phyloP scores from a whole-genome alignment of 179 eudicot genomes.

The Gypsophila paniculata region DNA sequence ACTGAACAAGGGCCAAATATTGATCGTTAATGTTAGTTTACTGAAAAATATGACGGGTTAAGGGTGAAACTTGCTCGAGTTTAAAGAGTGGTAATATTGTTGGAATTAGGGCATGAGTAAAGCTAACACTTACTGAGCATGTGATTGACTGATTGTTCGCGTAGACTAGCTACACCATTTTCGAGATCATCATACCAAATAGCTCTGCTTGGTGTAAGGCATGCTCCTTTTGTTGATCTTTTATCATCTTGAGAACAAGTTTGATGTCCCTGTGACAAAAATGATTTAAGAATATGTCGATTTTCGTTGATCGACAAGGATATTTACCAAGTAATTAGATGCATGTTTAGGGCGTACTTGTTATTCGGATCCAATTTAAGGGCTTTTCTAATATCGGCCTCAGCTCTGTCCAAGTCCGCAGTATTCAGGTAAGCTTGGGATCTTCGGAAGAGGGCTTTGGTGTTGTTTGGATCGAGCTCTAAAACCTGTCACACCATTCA shows the following conservation, averaged over 20 bases:
- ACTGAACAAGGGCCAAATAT: neutral
- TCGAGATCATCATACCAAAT: conserved; percentile 40
- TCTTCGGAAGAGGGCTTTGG: conserved; percentile 50
- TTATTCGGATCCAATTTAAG: conserved; percentile 42
- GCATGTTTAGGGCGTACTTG: conserved; percentile 7
- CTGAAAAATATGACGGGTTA: neutral
- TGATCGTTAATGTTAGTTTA: no score
- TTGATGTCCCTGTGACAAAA: conserved; percentile 36
- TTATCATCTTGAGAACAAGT: conserved; percentile 40
- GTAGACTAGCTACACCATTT: conserved; percentile 23
- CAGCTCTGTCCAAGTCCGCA: conserved; percentile 48
- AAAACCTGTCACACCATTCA: conserved; percentile 12
- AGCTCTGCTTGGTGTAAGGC: conserved; percentile 33
- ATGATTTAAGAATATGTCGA: neutral
- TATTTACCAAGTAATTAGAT: neutral
- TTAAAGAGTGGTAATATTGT: neutral
- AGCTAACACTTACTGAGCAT: neutral
- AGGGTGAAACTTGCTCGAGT: neutral
- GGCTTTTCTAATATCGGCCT: conserved; percentile 41
- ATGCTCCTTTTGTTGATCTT: conserved; percentile 41
- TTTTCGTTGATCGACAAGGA: neutral
- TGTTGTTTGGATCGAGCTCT: conserved; percentile 38
- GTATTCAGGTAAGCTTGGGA: conserved; percentile 41
- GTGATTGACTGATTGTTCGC: neutral
- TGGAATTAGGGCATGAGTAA: neutral